Evolutionary conservation across 441 rosid genomes (phyloP).

Genomic region (Erodium texanum): DNA sequence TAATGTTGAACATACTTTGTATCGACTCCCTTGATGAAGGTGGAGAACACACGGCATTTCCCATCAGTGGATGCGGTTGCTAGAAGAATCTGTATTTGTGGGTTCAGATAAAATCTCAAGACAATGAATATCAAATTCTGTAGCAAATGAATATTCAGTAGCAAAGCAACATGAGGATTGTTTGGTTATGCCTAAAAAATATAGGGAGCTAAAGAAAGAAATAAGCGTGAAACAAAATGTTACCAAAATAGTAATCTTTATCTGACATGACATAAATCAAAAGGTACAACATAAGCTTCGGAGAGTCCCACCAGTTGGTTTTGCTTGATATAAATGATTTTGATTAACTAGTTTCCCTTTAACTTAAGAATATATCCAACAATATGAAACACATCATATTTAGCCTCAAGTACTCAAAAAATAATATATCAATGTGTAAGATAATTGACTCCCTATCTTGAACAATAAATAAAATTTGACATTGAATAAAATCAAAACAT

Average conservation of each 20-base stretch:
- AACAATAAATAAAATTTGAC: background rate
- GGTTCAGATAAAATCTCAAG: slow-evolving; percentile 13
- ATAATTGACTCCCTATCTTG: background rate
- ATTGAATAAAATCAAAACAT: background rate
- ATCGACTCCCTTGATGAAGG: slow-evolving; percentile 97
- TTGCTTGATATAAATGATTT: background rate
- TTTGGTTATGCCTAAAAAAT: background rate
- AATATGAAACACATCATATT: background rate
- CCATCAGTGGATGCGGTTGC: slow-evolving; percentile 98
- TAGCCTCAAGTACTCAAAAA: background rate
- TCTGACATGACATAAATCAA: background rate
- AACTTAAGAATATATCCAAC: background rate
- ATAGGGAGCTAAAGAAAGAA: background rate
- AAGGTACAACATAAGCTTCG: background rate
- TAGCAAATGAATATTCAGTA: background rate
- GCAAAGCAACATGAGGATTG: background rate
- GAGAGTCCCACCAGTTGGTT: background rate
- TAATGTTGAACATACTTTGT: slow-evolving; percentile 40
- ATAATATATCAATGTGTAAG: background rate
- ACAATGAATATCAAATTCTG: background rate
- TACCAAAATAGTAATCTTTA: background rate
- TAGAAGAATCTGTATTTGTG: slow-evolving; percentile 53
- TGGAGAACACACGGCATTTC: slow-evolving; percentile 89
- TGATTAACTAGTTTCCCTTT: background rate
- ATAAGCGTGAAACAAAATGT: background rate